Conservation (phyloP, 257 asterid species). For the Leonotis leonurus region DNA sequence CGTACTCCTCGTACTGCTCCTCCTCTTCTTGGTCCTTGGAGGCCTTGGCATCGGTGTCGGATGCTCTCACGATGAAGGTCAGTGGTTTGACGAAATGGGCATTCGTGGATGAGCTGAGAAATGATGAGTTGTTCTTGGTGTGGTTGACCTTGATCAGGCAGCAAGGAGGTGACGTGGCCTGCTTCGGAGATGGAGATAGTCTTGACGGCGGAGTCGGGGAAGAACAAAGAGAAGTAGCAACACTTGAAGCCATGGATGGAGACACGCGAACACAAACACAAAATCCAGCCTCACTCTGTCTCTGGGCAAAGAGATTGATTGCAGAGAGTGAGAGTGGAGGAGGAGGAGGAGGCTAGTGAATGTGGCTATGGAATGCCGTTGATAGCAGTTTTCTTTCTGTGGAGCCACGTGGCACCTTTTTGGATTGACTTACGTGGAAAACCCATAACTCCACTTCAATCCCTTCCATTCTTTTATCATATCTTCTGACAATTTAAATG, state of each 20-base stretch:
- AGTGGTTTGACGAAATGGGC: constrained; percentile 17
- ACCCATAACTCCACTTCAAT: too few relatives aligned
- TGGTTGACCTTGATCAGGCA: constrained; percentile 36
- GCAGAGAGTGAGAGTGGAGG: not conserved
- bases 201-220: constrained; percentile 35
- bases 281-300: not conserved
- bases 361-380: constrained; percentile 33
- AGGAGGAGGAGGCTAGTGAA: constrained; percentile 32
- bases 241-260: constrained; percentile 40
- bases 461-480: too few relatives aligned
- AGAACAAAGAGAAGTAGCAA: constrained; percentile 46
- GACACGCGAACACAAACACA: too few relatives aligned
- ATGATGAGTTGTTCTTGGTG: constrained; percentile 21
- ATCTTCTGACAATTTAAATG: too few relatives aligned
- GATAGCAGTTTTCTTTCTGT: constrained; percentile 17
- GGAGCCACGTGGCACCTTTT: constrained; percentile 37
- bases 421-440: not conserved
- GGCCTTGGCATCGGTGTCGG: constrained; percentile 32
- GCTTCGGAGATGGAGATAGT: constrained; percentile 25
- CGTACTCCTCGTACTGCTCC: constrained; percentile 56
- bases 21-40: constrained; percentile 17
- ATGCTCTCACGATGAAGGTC: constrained; percentile 32
- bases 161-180: constrained; percentile 23
- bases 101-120: constrained; percentile 16
- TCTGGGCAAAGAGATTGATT: not conserved